Evolutionary conservation across 2,329 filamentous ascomycete species (phyloP).

Genomic region (Simplicillium sp.): DNA sequence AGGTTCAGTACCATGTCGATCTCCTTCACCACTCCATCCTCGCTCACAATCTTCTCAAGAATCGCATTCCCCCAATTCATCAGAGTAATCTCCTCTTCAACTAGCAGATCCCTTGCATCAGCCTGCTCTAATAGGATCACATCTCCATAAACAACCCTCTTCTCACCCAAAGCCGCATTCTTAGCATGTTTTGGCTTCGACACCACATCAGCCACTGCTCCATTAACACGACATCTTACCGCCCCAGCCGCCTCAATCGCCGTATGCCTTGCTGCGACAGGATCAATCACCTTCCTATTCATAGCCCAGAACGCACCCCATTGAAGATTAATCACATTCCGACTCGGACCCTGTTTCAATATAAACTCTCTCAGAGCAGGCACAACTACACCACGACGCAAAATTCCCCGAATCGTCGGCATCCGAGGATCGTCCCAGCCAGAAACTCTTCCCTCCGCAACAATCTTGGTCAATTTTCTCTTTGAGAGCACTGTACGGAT

Average conservation of each 20-base stretch:
- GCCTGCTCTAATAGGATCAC: conserved; percentile 69
- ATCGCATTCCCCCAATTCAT: conserved; percentile 86
- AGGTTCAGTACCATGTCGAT: conserved; percentile 75
- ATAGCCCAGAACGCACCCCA: conserved; percentile 58
- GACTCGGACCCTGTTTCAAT: conserved; percentile 65
- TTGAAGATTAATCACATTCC: conserved; percentile 68
- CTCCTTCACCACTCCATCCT: conserved; percentile 42
- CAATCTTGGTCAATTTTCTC: conserved; percentile 76
- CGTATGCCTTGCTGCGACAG: conserved; percentile 59
- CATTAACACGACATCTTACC: conserved; percentile 56
- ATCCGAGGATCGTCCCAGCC: conserved; percentile 75
- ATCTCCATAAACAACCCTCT: conserved; percentile 69
- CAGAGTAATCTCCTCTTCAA: conserved; percentile 77
- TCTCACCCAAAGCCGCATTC: conserved; percentile 67
- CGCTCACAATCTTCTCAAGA: conserved; percentile 51
- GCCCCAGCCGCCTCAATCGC: conserved; percentile 54
- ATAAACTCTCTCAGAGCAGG: conserved; percentile 69
- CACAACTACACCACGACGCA: conserved; percentile 63
- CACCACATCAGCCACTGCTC: conserved; percentile 49
- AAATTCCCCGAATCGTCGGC: conserved; percentile 66
- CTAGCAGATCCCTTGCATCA: conserved; percentile 65
- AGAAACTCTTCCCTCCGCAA: conserved; percentile 57
- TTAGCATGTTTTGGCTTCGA: conserved; percentile 75
- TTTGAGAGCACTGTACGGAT: conserved; percentile 75
- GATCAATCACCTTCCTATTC: conserved; percentile 72